Percentiles rank a stretch among this genome's conserved stretches.
These are phyloP conservation scores for Trichophyton equinum DNA, from an alignment of 2,329 filamentous ascomycete species.

Conservation along the genomic window DNA sequence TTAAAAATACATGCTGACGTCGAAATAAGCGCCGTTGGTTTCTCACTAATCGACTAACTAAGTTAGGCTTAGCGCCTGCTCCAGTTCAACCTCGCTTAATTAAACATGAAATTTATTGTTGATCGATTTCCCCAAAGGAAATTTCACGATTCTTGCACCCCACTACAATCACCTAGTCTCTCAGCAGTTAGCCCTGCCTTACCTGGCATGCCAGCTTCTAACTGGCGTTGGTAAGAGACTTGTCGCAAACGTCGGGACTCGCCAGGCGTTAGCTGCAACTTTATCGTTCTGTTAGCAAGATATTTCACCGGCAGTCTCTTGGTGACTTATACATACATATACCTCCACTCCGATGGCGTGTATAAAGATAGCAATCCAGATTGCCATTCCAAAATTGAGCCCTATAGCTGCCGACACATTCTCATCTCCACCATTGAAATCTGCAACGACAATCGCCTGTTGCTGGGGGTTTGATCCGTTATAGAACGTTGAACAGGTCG, in stretches of 20 bases:
- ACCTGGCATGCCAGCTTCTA: slow-evolving; percentile 41
- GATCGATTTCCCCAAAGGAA: background rate
- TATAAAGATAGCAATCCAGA: slow-evolving; percentile 35
- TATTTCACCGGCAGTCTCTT: background rate
- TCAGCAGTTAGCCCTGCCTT: slow-evolving; percentile 36
- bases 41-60: background rate
- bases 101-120: no score
- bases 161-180: slow-evolving; percentile 25
- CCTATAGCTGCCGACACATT: slow-evolving; percentile 2
- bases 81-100: no score
- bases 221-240: slow-evolving; percentile 45
- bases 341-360: slow-evolving; percentile 41
- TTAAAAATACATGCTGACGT: no score
- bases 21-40: background rate
- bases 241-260: slow-evolving; percentile 43
- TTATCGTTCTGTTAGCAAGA: background rate
- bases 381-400: slow-evolving; percentile 6
- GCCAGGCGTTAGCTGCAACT: slow-evolving; percentile 36
- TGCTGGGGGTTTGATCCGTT: background rate
- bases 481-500: slow-evolving; percentile 1
- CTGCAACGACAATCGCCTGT: slow-evolving; percentile 10
- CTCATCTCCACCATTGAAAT: slow-evolving; percentile 7
- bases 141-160: background rate
- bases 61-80: background rate
- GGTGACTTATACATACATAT: slow-evolving; percentile 20